Percentiles rank a stretch among this genome's conserved stretches.
Conservation (phyloP, 2,329 filamentous ascomycete species). For the Sporothrix curviconia region DNA sequence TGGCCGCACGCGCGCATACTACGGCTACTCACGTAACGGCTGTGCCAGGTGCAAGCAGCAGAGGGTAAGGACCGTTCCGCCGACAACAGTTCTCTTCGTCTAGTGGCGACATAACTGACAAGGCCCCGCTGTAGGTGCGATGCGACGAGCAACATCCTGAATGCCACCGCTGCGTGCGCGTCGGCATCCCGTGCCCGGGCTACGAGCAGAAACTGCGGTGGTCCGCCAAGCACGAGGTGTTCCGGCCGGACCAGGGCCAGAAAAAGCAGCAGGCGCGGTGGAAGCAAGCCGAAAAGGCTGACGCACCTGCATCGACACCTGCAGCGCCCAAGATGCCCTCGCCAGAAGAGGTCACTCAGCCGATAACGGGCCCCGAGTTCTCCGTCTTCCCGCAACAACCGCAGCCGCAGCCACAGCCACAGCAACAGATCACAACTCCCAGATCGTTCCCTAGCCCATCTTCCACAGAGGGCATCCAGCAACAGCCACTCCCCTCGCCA, state of each 20-base stretch:
- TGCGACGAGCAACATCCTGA: constrained; percentile 20
- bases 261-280: constrained; percentile 3
- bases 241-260: constrained; percentile 4
- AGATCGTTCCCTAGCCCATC: neutral
- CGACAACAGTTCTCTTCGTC: too few species aligned
- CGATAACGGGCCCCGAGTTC: neutral
- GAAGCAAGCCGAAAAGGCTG: neutral
- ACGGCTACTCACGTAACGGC: constrained; percentile 21
- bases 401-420: too few species aligned
- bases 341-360: neutral
- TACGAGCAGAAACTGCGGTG: constrained; percentile 41
- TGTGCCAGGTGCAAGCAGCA: constrained; percentile 21
- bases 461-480: neutral
- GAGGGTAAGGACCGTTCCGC: constrained; percentile 16
- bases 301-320: neutral
- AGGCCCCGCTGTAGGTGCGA: constrained; percentile 15
- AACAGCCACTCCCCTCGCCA: constrained; percentile 10
- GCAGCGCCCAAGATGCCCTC: neutral
- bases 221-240: constrained; percentile 42
- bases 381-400: neutral
- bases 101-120: too few species aligned
- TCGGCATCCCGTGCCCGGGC: constrained; percentile 37
- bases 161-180: constrained; percentile 37
- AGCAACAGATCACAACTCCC: neutral
- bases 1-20: constrained; percentile 14